These are phyloP conservation scores for Oxytropis ochrocephala DNA, from an alignment of 306 rosid species.

Conservation along the genomic window DNA sequence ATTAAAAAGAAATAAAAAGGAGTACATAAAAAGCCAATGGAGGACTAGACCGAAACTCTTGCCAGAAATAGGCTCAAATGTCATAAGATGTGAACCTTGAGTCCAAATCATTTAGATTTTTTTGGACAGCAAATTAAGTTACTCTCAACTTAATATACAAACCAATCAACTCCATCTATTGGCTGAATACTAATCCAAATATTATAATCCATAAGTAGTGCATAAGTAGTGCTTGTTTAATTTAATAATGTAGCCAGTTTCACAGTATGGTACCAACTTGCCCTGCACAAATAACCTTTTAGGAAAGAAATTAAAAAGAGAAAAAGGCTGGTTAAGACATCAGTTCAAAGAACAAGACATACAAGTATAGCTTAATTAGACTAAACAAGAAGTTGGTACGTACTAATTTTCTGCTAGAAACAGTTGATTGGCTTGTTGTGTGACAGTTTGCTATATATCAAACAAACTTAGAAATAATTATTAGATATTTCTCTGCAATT, in stretches of 20 bases:
- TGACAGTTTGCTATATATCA: conserved; percentile 9
- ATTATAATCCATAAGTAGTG: background rate
- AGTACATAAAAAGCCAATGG: no score
- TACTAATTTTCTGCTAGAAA: conserved; percentile 18
- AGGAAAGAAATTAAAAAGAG: background rate
- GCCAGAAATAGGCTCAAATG: no score
- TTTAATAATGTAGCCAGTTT: background rate
- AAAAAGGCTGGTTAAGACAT: background rate
- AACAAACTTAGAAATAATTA: conserved; percentile 7
- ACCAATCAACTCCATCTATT: no score
- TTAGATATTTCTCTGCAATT: conserved; percentile 8
- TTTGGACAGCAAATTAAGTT: no score
- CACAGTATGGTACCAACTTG: background rate
- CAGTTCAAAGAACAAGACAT: conserved; percentile 19
- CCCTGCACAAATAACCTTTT: background rate
- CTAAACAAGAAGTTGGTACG: conserved; percentile 19
- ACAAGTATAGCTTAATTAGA: background rate
- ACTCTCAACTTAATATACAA: no score
- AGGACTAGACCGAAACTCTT: no score
- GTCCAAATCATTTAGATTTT: no score
- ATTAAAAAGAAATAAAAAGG: no score
- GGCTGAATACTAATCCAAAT: background rate
- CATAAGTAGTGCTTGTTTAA: background rate
- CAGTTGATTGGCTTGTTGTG: conserved; percentile 32
- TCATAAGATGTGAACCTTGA: no score